Evolutionary conservation across 164 flowering plant genomes (phyloP).

Genomic region (Echeveria elegans): DNA sequence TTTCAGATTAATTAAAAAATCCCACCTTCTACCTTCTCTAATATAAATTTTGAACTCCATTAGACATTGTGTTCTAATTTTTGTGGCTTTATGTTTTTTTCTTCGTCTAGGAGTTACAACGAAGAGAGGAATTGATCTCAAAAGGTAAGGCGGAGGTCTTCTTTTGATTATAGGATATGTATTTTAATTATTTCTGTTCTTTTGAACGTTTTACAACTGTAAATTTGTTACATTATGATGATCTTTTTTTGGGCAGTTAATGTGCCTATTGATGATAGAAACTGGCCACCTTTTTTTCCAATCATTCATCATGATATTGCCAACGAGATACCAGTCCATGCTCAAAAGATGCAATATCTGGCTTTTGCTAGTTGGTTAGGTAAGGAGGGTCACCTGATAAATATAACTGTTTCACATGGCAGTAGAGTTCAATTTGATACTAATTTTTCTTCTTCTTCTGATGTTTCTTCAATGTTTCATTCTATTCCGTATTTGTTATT

Average conservation of each 20-base stretch:
- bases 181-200: no score
- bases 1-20: not conserved
- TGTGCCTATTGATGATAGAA: conserved; percentile 60
- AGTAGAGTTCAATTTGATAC: not conserved
- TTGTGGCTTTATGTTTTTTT: not conserved
- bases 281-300: conserved; percentile 98
- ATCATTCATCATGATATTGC: conserved; percentile 96
- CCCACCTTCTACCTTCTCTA: not conserved
- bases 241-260: conserved; percentile 43
- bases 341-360: conserved; percentile 90
- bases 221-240: conserved; percentile 2
- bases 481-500: not conserved
- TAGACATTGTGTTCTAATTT: not conserved
- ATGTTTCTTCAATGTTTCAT: not conserved
- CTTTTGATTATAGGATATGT: conserved; percentile 1
- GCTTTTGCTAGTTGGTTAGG: conserved; percentile 99
- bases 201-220: no score
- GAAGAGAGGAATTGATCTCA: conserved; percentile 84
- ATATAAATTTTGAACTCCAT: not conserved
- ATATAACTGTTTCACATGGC: not conserved
- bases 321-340: conserved; percentile 89
- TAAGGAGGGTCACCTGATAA: conserved; percentile 19
- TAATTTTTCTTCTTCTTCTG: not conserved
- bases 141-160: conserved; percentile 33
- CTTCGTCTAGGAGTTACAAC: conserved; percentile 60